Base-by-base conservation (phyloP, 2,329 filamentous ascomycete genomes). In the Colletotrichum magnum region DNA sequence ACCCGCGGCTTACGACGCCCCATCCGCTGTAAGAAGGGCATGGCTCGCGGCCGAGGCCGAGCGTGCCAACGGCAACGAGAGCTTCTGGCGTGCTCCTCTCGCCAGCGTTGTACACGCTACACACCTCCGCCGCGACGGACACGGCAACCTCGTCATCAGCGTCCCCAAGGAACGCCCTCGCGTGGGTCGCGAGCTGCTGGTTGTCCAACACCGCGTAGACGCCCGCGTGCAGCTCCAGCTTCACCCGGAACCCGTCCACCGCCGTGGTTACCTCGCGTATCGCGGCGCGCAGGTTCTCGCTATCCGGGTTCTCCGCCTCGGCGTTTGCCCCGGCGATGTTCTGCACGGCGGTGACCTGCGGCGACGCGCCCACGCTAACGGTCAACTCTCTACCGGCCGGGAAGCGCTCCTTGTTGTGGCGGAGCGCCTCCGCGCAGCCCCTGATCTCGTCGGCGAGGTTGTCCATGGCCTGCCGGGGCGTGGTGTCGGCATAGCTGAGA, bases 131-230 rank as follows among this genome's bases (percentile, higher is more conserved):
- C n/a, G 90, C 76, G 6, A 91, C 83, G 0, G 85, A 85, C 0
- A 90, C 78, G 0, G 84, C 88, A 21, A 92, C 84, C 61, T 88
- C 85, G 0, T 76, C 82, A 78, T 64, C 78, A 76, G 48, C 79
- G 26, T 54, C 43, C 32, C 74, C 72, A 0, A 74, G 59, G 0
- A 24, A 73, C 64, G 0, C 76, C 64, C 41, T 81, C 72, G 45
- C 86, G 12, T 86, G 81, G 0, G 90, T 91, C 0, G 89, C 86
- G 0, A 91, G 76, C 73, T 92, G 90, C 73, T 92, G 90, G 74
- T 91, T 83, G 72, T 92, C 90, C 5, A 92, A 81, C 5, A 90
- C 76, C 0, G 89, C 86, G 73, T 92, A 92, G 1, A 91, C 89
- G 0, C 90, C 90, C 0, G 90, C 90, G 71, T 92, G 90, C 1